Evolutionary conservation across 768 basidiomycete genomes (phyloP), one percentile per base, ranked within the genome.

Genomic region (Boletus vinaceobasis): DNA sequence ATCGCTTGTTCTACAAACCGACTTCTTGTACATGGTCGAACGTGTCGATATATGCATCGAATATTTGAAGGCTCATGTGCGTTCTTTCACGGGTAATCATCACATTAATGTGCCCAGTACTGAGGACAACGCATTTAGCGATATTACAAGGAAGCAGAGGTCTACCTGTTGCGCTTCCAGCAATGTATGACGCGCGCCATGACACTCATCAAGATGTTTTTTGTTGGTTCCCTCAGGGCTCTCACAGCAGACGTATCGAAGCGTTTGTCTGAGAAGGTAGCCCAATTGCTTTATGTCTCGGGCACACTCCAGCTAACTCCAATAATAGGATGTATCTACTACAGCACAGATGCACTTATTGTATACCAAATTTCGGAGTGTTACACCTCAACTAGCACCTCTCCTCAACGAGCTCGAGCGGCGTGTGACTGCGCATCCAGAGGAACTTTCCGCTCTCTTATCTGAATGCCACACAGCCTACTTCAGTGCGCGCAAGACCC

Each of bases 191-290:
- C 93, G 0, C 85, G 97, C 27, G 90, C 93, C 10, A 98, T 98
- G 96, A 98, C 95, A 0, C 80, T 99, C 42, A 92, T 98, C 75
- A 96, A 91, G 72, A 95, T 98, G 85, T 94, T 89, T 73, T 98
- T 97, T 64, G 86, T 96, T 7, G 88, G 87, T 5, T 88, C 90
- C 8, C 75, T 98, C 7, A 80, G 88, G 38, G 85, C 88, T 0
- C 78, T 97, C 11, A 84, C 88, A 1, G 74, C 81, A 5, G 96
- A 98, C 61, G 81, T 96, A 21, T 80, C 81, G 1, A 88, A 80
- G 61, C 81, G 88, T 10, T 68, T 95, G 43, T 78, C 78, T 2
- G 93, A 95, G 56, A 89, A 87, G 77, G 90, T 86, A 54, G 15
- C 48, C 1, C 44, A 42, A 11, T 17, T 6, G n/a, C 14, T 43